Evolutionary conservation across 176 grass and related monocot species (phyloP).

Genomic region (Oropetium thomaeum): DNA sequence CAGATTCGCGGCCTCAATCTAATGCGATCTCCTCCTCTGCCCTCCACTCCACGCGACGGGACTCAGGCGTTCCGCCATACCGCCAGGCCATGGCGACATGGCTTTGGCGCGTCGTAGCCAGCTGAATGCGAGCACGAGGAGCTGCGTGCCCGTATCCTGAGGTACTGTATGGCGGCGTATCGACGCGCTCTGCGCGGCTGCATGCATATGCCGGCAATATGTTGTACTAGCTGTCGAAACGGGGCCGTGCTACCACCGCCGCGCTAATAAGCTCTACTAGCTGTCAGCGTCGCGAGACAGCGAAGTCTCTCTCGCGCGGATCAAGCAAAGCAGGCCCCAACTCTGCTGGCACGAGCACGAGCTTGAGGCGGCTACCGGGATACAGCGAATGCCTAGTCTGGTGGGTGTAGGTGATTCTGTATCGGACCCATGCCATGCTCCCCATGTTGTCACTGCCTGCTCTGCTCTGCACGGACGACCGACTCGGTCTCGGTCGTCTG

Average conservation of each 20-base stretch:
- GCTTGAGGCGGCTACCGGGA: constrained; percentile 2
- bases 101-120: neutral
- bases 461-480: too few relatives aligned
- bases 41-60: neutral
- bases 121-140: neutral
- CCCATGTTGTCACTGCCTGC: constrained; percentile 14
- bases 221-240: constrained; percentile 10
- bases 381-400: neutral
- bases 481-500: too few relatives aligned
- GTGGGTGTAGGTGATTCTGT: too few relatives aligned
- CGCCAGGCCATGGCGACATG: neutral
- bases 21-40: neutral
- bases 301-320: too few relatives aligned
- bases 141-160: neutral
- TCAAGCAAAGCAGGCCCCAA: too few relatives aligned
- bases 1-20: neutral
- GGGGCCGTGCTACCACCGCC: constrained; percentile 14
- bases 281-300: too few relatives aligned
- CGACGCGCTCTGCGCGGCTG: neutral
- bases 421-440: too few relatives aligned
- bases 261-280: too few relatives aligned
- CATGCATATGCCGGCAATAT: neutral
- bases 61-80: neutral
- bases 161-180: neutral
- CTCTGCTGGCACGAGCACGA: neutral